Conservation (phyloP, 164 flowering plant species). For the Buxus sempervirens region DNA sequence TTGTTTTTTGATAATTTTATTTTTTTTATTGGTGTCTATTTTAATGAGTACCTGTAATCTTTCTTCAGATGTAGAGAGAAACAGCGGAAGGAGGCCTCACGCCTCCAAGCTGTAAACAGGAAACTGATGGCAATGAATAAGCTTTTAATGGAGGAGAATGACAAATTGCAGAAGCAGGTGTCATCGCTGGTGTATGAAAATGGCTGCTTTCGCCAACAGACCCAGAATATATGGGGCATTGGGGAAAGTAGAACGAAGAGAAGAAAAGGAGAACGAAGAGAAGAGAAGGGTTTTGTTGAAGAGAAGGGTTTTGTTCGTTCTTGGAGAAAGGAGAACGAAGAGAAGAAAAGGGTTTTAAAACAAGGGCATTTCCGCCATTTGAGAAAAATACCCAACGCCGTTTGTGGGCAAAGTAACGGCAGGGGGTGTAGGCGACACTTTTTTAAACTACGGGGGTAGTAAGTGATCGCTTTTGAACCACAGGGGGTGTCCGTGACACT, state of each 20-base stretch:
- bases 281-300: not conserved
- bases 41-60: not conserved
- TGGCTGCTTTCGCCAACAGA: slow-evolving; percentile 81
- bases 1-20: not conserved
- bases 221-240: slow-evolving; percentile 63
- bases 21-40: not conserved
- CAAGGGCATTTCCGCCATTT: too few species aligned
- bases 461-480: too few species aligned
- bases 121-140: slow-evolving; percentile 94
- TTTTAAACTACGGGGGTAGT: too few species aligned
- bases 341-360: too few species aligned
- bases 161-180: slow-evolving; percentile 93
- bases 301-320: too few species aligned
- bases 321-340: too few species aligned
- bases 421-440: too few species aligned
- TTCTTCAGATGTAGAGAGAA: slow-evolving; percentile 83
- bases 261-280: not conserved
- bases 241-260: too few species aligned
- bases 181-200: slow-evolving; percentile 90
- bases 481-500: too few species aligned
- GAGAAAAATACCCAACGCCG: too few species aligned
- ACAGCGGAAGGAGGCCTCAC: slow-evolving; percentile 88
- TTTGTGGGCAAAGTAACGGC: too few species aligned
- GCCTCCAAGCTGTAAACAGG: slow-evolving; percentile 85
- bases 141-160: slow-evolving; percentile 95